Percentiles rank a stretch among this genome's conserved stretches.
These are phyloP conservation scores for Castanea sativa DNA, from an alignment of 306 rosid species.

Conservation along the genomic window DNA sequence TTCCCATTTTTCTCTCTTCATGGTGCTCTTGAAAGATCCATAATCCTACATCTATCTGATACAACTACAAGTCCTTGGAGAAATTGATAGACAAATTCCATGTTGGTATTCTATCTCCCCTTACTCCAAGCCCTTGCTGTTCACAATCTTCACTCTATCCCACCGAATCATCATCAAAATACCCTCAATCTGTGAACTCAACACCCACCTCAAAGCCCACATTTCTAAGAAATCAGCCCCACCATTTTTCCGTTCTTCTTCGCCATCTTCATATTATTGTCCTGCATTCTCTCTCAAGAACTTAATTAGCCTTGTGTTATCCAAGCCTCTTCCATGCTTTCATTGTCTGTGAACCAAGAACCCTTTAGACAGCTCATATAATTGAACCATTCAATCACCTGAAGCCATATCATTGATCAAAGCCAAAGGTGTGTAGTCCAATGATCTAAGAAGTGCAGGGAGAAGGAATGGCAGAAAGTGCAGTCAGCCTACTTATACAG, in stretches of 20 bases:
- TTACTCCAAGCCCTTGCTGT: slow-evolving; percentile 50
- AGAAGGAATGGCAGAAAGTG: too few species aligned
- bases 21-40: too few species aligned
- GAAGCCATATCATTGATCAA: too few species aligned
- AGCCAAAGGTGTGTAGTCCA: too few species aligned
- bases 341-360: slow-evolving; percentile 78
- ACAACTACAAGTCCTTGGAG: too few species aligned
- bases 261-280: not conserved
- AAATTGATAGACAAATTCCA: too few species aligned
- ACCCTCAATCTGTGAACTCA: slow-evolving; percentile 17
- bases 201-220: slow-evolving; percentile 20
- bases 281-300: slow-evolving; percentile 52
- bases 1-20: too few species aligned
- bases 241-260: slow-evolving; percentile 16
- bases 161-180: slow-evolving; percentile 14
- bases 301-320: slow-evolving; percentile 46
- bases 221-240: slow-evolving; percentile 32
- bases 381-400: too few species aligned
- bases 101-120: too few species aligned
- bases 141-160: slow-evolving; percentile 35
- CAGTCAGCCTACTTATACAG: too few species aligned
- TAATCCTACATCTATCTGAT: too few species aligned
- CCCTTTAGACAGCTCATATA: slow-evolving; percentile 72
- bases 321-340: slow-evolving; percentile 77
- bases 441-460: too few species aligned